These are phyloP conservation scores for Aspergillus calidoustus DNA, from an alignment of 2,329 filamentous ascomycete genomes.

Conservation along the genomic window DNA sequence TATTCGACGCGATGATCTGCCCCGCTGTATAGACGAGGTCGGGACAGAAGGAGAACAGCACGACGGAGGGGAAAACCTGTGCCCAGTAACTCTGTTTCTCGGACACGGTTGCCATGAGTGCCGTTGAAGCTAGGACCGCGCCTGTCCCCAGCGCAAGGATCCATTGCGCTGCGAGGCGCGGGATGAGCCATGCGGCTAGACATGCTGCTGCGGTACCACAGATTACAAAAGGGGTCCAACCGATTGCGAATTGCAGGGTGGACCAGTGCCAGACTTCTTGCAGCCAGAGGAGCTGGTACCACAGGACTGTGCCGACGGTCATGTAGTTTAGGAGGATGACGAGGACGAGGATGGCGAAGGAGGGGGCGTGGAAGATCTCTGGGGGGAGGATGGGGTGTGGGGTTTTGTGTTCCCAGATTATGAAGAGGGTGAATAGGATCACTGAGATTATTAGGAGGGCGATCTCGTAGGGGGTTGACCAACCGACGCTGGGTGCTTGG, in stretches of 20 bases:
- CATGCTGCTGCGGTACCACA: conserved; percentile 44
- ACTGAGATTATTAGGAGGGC: conserved; percentile 45
- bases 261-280: conserved; percentile 49
- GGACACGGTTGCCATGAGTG: conserved; percentile 52
- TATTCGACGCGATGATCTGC: conserved; percentile 60
- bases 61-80: conserved; percentile 45
- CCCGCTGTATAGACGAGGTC: conserved; percentile 58
- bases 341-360: conserved; percentile 49
- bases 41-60: conserved; percentile 47
- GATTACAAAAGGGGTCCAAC: conserved; percentile 50
- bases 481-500: conserved; percentile 53
- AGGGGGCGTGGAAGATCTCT: conserved; percentile 51
- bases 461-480: conserved; percentile 50
- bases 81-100: conserved; percentile 52
- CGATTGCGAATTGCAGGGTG: conserved; percentile 46
- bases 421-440: conserved; percentile 38
- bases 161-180: conserved; percentile 52
- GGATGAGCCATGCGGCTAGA: conserved; percentile 53
- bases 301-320: conserved; percentile 53
- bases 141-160: conserved; percentile 53
- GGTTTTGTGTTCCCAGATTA: conserved; percentile 49
- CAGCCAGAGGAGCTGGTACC: conserved; percentile 55
- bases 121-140: conserved; percentile 34
- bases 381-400: conserved; percentile 53
- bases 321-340: conserved; percentile 55